Conservation (phyloP, 306 rosid species). For the Sindora glabra region DNA sequence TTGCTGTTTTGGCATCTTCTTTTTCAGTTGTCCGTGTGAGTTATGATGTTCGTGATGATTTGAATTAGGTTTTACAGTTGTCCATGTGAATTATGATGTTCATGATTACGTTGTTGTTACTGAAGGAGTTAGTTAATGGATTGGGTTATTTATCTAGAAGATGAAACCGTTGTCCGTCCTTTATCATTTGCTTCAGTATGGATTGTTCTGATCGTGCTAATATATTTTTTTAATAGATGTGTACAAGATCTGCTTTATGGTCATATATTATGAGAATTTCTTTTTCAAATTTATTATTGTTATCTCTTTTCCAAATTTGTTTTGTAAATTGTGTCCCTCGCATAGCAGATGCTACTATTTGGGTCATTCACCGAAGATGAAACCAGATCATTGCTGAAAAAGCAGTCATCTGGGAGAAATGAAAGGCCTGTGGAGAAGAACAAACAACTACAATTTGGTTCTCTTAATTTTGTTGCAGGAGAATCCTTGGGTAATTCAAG, state of each 20-base stretch:
- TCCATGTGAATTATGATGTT: no score
- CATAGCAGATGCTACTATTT: slow-evolving; percentile 47
- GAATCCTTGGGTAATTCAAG: slow-evolving; percentile 9
- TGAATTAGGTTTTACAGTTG: no score
- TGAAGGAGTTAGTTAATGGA: no score
- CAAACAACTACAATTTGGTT: slow-evolving; percentile 64
- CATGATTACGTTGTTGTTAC: no score
- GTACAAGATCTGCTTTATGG: no score
- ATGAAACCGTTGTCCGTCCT: neutral
- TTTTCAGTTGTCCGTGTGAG: neutral
- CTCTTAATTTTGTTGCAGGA: slow-evolving; percentile 31
- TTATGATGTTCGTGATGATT: neutral
- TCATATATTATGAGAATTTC: neutral
- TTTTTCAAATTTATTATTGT: neutral
- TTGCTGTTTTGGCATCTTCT: neutral
- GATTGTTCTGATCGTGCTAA: neutral
- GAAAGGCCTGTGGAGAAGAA: slow-evolving; percentile 44
- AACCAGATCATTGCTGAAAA: slow-evolving; percentile 49
- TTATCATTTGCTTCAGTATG: neutral
- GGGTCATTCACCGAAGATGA: slow-evolving; percentile 95
- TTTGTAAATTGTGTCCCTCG: neutral
- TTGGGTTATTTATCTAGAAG: no score
- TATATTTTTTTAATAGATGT: neutral
- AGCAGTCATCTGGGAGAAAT: slow-evolving; percentile 28
- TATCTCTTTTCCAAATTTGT: neutral